phyloP scores from a whole-genome alignment of 1,284 basidiomycete species.

The Ustilago crameri region DNA sequence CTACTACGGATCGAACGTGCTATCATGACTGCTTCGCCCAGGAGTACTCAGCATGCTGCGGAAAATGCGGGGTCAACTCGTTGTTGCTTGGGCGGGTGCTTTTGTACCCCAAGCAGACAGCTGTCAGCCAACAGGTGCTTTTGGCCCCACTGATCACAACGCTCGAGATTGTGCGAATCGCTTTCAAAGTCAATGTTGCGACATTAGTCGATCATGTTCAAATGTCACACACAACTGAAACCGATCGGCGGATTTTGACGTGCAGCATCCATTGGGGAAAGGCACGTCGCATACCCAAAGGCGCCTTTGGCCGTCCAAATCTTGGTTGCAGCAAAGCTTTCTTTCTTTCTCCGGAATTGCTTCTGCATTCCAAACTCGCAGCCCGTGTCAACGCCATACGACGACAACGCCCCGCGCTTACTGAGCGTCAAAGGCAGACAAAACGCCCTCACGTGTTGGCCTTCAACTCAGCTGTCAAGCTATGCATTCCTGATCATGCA shows the following conservation, averaged over 20 bases:
- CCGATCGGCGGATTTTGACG: constrained; percentile 40
- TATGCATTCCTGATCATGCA: constrained; percentile 12
- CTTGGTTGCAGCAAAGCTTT: not conserved
- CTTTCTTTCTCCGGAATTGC: constrained; percentile 12
- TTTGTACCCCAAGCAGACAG: too few relatives aligned
- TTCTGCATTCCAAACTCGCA: constrained; percentile 25
- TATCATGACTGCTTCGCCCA: too few relatives aligned
- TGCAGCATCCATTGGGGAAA: constrained; percentile 24
- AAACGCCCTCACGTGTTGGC: constrained; percentile 4
- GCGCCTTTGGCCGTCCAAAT: too few relatives aligned
- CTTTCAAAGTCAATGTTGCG: too few relatives aligned
- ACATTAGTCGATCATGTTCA: not conserved
- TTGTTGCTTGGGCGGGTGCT: too few relatives aligned
- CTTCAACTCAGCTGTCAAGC: constrained; percentile 4
- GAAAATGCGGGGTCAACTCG: too few relatives aligned
- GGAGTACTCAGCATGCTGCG: too few relatives aligned
- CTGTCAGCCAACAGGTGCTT: too few relatives aligned
- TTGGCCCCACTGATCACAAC: too few relatives aligned
- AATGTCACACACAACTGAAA: constrained; percentile 4
- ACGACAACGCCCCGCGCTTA: too few relatives aligned
- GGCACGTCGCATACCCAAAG: not conserved
- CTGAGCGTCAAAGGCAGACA: too few relatives aligned
- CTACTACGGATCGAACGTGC: too few relatives aligned
- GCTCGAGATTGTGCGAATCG: not conserved
- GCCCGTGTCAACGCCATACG: not conserved